phyloP scores from a whole-genome alignment of 257 asterid genomes.

The Gentiana dahurica region DNA sequence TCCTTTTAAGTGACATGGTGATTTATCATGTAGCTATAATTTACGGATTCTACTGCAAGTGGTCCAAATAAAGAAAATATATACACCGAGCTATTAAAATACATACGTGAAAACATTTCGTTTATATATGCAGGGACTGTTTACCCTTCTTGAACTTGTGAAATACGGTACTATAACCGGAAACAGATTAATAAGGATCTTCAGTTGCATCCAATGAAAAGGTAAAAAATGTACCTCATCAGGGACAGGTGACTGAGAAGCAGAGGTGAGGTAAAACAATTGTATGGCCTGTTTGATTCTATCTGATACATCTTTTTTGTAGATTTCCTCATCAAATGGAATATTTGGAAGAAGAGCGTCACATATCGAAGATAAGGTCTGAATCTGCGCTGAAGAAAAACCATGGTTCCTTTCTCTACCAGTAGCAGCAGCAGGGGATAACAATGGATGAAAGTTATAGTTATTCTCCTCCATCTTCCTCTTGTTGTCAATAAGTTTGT shows the following conservation, averaged over 20 bases:
- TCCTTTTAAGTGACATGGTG: too few species aligned
- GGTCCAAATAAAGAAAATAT: too few species aligned
- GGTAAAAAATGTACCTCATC: conserved; percentile 33
- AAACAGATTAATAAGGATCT: too few species aligned
- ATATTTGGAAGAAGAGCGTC: conserved; percentile 68
- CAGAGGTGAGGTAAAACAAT: conserved; percentile 33
- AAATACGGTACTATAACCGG: too few species aligned
- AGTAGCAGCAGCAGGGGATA: conserved; percentile 41
- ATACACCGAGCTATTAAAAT: too few species aligned
- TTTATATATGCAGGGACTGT: too few species aligned
- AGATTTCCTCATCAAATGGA: conserved; percentile 7
- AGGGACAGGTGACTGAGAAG: conserved; percentile 31
- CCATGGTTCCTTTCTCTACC: conserved; percentile 49
- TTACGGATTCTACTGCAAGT: too few species aligned
- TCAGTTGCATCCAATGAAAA: neutral
- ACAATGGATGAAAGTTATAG: conserved; percentile 2
- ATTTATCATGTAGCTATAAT: too few species aligned
- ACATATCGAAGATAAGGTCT: conserved; percentile 52
- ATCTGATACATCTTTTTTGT: neutral
- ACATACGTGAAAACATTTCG: too few species aligned
- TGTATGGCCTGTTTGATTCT: conserved; percentile 10
- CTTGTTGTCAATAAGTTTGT: too few species aligned
- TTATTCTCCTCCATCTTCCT: conserved; percentile 12
- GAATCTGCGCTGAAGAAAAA: conserved; percentile 61
- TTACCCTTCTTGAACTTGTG: too few species aligned